Evolutionary conservation across 768 basidiomycete genomes (phyloP), one percentile per base, ranked within the genome.

Genomic region (Pholiota molesta): DNA sequence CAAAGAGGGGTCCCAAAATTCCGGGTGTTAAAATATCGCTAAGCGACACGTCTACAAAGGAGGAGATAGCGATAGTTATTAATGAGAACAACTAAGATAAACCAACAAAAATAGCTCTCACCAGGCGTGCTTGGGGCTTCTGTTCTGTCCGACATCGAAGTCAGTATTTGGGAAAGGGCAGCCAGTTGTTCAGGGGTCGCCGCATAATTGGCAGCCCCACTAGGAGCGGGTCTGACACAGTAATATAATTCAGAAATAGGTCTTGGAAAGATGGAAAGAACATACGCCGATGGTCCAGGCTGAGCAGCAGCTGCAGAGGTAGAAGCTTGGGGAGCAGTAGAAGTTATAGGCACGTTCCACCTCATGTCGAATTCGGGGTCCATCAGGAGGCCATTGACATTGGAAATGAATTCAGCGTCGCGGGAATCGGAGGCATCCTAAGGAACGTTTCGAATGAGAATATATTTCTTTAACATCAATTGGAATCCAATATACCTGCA

Each of bases 21-120:
- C 87, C 75, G 6, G 90, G 84, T 37, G 92, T 89, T 63, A 94
- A 80, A 68, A 95, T 82, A 74, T 96, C 89, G 44, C 84, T 81
- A 62, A 95, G 79, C 57, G 91, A 81, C 60, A 90, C 58, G 59
- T 94, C 88, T 83, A 67, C 55, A 45, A 19, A 53, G 49, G 28
- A 28, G 8, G 45, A 49, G 44, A 17, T 37, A 60, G 35, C 62
- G 35, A 57, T 19, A 23, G 35, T 45, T 17, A 26, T n/a, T 13
- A 28, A 28, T 19, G 49, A 57, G 42, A 19, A 55, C 28, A 14
- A 56, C 13, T 9, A 42, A 33, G 21, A 29, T 37, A 37, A 4
- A 26, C 21, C 7, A 49, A 39, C 33, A 53, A 33, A 21, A 29
- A 29, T 29, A 19, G 57, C 47, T 52, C 55, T 62, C 57, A 79